These are phyloP conservation scores for Suhomyces canberraensis DNA, from an alignment of 805 yeast species.

Conservation along the genomic window DNA sequence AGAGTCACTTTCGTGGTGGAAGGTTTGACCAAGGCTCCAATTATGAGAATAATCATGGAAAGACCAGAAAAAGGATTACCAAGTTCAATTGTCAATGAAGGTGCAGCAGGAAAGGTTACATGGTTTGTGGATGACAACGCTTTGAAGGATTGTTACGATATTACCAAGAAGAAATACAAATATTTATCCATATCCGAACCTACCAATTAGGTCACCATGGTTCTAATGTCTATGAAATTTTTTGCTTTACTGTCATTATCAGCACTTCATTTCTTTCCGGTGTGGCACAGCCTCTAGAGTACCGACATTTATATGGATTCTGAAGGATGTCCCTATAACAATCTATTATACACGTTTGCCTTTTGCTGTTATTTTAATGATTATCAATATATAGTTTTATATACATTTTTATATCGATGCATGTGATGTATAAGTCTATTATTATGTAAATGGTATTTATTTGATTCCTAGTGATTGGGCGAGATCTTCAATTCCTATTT, in stretches of 20 bases:
- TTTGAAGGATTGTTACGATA: conserved; percentile 67
- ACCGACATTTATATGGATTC: background rate
- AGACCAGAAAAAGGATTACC: conserved; percentile 97
- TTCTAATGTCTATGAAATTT: background rate
- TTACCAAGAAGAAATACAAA: conserved; percentile 70
- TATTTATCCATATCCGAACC: conserved; percentile 34
- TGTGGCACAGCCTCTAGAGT: background rate
- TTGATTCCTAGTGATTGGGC: no score
- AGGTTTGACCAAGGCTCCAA: conserved; percentile 93
- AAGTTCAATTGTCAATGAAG: conserved; percentile 87
- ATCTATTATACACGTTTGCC: background rate
- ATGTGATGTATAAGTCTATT: background rate
- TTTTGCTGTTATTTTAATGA: background rate
- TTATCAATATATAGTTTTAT: background rate
- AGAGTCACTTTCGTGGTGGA: conserved; percentile 93
- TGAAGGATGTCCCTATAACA: background rate
- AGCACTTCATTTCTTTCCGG: background rate
- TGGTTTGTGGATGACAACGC: conserved; percentile 98
- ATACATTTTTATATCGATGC: background rate
- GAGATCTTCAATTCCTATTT: no score
- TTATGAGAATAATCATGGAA: conserved; percentile 88
- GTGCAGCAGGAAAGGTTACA: conserved; percentile 93
- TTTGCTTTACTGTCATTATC: background rate
- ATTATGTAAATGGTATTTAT: background rate
- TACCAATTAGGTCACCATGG: background rate